Base-by-base conservation (phyloP, 306 rosid genomes). In the Vachellia collinsii region DNA sequence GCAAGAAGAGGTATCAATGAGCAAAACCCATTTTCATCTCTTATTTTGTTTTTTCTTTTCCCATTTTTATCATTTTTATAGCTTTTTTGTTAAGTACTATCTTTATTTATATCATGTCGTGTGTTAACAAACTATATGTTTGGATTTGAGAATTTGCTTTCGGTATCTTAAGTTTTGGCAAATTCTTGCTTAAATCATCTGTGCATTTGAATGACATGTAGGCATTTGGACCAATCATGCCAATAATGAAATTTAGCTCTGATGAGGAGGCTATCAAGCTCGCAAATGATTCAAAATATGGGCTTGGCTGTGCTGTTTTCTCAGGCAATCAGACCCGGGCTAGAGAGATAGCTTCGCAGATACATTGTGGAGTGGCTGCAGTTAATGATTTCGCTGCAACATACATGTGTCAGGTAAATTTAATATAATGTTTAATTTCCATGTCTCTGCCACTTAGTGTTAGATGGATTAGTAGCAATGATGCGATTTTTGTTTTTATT, bases 211-310 rank as follows among this genome's bases (percentile, higher is more conserved):
- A 81, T 81, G 42, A 38, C 42, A 61, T 58, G 43, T 82, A 94
- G 97, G 92, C 97, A 80, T 94, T 94, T 82, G 97, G 98, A 87
- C 98, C 97, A 63, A 90, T 94, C 81, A 85, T 94, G 94, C 97
- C 95, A 20, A 88, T 94, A 85, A 92, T 90, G 98, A 89, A 92
- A 84, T 92, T 94, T 80, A 89, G 88, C 86, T 87, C 97, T 12
- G 98, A 94, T 70, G 98, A 90, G 63, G 97, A 92, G 88, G 97
- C 71, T 37, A 80, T 94, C 81, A 84, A 39, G 79, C 98, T 94
- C 23, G 97, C 98, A 66, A 94, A 94, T 89, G 97, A 94, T 79
- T 92, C 98, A 37, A 90, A 80, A 75, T 94, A 88, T 77, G 98
- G 97, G 70, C 98, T 95, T 62, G 98, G 99, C 63, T 92, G 97